Percentiles rank a stretch among this genome's conserved stretches.
These are phyloP conservation scores for Mortierella sp. DNA, from an alignment of 371 early-diverging fungal genomes.

Conservation along the genomic window DNA sequence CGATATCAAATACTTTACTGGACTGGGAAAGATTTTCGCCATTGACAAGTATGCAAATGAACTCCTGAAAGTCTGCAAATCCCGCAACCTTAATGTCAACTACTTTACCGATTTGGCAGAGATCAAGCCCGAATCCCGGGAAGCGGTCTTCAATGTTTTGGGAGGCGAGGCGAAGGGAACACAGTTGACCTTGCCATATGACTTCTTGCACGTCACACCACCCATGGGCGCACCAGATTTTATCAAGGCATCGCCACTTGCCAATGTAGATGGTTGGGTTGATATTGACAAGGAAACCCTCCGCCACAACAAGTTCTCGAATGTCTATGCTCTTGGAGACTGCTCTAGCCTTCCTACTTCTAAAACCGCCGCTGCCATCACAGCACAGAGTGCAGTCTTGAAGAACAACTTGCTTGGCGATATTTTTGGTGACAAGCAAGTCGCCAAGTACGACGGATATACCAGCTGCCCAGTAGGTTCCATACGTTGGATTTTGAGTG, in stretches of 20 bases:
- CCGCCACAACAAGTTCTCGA: conserved; percentile 83
- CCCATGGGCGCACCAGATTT: conserved; percentile 86
- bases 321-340: conserved; percentile 89
- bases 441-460: conserved; percentile 75
- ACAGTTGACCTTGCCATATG: conserved; percentile 73
- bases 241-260: conserved; percentile 77
- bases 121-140: conserved; percentile 70
- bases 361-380: conserved; percentile 93
- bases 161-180: conserved; percentile 67
- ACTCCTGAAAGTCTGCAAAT: conserved; percentile 75
- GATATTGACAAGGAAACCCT: conserved; percentile 85
- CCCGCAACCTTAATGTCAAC: conserved; percentile 79
- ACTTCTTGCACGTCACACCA: conserved; percentile 92
- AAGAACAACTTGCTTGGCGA: conserved; percentile 82
- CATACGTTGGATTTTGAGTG: not conserved
- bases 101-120: conserved; percentile 79
- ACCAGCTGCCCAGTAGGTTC: conserved; percentile 82
- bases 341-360: conserved; percentile 88
- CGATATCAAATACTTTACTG: conserved; percentile 80
- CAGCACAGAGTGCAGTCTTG: conserved; percentile 82
- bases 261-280: conserved; percentile 87
- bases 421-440: conserved; percentile 57
- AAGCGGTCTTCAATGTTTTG: conserved; percentile 80
- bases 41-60: conserved; percentile 88
- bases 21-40: conserved; percentile 88